Evolutionary conservation across 768 basidiomycete genomes (phyloP).

Genomic region (Suillus lakei): DNA sequence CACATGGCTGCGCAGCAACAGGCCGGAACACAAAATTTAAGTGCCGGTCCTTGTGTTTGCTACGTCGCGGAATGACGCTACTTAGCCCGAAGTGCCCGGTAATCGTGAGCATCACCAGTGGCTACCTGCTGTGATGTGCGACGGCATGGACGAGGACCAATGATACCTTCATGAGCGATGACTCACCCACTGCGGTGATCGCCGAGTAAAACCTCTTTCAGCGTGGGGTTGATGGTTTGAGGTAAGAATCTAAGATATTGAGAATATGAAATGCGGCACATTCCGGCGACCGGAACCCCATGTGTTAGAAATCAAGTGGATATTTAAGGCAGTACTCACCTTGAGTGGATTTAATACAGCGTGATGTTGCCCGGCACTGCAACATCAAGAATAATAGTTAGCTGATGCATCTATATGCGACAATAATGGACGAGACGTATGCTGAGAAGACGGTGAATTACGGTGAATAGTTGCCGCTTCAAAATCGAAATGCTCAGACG

Average conservation of each 20-base stretch:
- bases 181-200: slow-evolving; percentile 2
- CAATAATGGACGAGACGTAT: neutral
- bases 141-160: neutral
- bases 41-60: neutral
- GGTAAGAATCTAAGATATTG: slow-evolving; percentile 1
- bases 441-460: neutral
- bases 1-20: neutral
- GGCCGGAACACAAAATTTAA: neutral
- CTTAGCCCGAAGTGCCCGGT: too few species aligned
- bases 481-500: too few species aligned
- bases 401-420: neutral
- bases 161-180: neutral
- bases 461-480: neutral
- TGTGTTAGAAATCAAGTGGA: neutral
- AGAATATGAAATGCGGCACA: neutral
- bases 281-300: neutral
- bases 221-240: neutral
- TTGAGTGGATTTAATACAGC: neutral
- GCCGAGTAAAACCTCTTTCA: slow-evolving; percentile 2
- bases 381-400: neutral
- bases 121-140: neutral
- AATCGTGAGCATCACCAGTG: neutral
- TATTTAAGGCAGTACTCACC: neutral
- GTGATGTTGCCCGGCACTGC: neutral
- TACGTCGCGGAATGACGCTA: neutral